Evolutionary conservation across 768 basidiomycete genomes (phyloP).

Genomic region (Naganishia randhawae): DNA sequence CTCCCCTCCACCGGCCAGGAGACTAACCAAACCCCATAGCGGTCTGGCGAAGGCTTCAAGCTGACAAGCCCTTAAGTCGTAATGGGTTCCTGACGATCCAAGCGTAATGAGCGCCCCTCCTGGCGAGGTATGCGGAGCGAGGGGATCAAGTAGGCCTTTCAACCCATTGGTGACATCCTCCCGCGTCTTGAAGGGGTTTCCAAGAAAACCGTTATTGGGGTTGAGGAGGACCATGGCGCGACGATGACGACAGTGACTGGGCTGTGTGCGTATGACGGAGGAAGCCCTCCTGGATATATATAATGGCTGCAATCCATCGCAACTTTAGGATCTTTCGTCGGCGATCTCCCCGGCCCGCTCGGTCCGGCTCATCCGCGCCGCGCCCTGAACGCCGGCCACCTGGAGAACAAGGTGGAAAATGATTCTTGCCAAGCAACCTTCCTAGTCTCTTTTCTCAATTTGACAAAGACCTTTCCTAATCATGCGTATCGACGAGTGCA

Average conservation of each 20-base stretch:
- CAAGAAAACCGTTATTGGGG: slow-evolving; percentile 39
- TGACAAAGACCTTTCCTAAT: too few species aligned
- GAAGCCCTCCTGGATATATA: too few species aligned
- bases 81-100: slow-evolving; percentile 63
- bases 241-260: too few species aligned
- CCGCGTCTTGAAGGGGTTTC: slow-evolving; percentile 63
- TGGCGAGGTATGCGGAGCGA: slow-evolving; percentile 66
- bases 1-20: slow-evolving; percentile 60
- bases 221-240: slow-evolving; percentile 40
- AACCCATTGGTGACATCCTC: slow-evolving; percentile 62
- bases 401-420: too few species aligned
- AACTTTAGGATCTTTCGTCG: too few species aligned
- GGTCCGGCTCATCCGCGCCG: too few species aligned
- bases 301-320: too few species aligned
- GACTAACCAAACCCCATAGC: slow-evolving; percentile 68
- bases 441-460: too few species aligned
- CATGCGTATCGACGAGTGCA: too few species aligned
- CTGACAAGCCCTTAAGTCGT: slow-evolving; percentile 64
- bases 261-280: not conserved
- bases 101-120: slow-evolving; percentile 69
- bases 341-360: not conserved
- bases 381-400: not conserved
- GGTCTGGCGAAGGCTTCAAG: slow-evolving; percentile 74
- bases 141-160: slow-evolving; percentile 60
- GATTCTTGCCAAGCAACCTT: too few species aligned